Evolutionary conservation across 2,329 filamentous ascomycete genomes (phyloP), one percentile per base, ranked within the genome.

Genomic region (Fusarium sacchari): DNA sequence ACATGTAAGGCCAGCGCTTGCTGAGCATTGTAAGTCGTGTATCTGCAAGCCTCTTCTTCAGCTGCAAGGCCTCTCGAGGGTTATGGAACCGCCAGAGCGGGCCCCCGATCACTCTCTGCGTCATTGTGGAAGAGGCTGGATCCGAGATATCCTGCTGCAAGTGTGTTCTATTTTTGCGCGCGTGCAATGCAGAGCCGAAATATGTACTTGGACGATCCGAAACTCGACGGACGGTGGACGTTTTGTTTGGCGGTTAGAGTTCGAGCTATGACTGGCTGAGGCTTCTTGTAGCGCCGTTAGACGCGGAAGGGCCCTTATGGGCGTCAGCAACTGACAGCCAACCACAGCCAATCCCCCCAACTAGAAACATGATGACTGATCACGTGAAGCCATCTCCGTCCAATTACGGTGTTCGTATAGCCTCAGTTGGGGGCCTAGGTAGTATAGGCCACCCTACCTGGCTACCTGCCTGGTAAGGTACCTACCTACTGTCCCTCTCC

Each of bases 161-260:
- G 49, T 52, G 37, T 59, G 44, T 56, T 43, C 70, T 73, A 73
- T 73, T 72, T 75, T 74, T 56, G 60, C 53, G 28, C 34, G 34
- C 47, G 32, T 36, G 49, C 32, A 52, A 59, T 60, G 28, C 13
- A 37, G 49, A 63, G 34, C 42, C 34, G 36, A 28, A 44, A 55
- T 42, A n/a, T n/a, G n/a, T n/a, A 58, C 49, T 20, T 52, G 57
- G 67, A 67, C 62, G 42, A 67, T 49, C 30, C 66, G 69, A 69
- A 69, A 70, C 65, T 64, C 59, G 39, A 72, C 64, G 58, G 60
- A 52, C 20, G 40, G 32, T 36, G 64, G 26, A 69, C 64, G 73
- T 73, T 75, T 75, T 60, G 71, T 55, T 58, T 71, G 64, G 76
- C 76, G 76, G 74, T 72, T 78, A 77, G 64, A 69, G 59, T 46